phyloP scores from a whole-genome alignment of 768 basidiomycete species.

The Tubosaeta sp. region DNA sequence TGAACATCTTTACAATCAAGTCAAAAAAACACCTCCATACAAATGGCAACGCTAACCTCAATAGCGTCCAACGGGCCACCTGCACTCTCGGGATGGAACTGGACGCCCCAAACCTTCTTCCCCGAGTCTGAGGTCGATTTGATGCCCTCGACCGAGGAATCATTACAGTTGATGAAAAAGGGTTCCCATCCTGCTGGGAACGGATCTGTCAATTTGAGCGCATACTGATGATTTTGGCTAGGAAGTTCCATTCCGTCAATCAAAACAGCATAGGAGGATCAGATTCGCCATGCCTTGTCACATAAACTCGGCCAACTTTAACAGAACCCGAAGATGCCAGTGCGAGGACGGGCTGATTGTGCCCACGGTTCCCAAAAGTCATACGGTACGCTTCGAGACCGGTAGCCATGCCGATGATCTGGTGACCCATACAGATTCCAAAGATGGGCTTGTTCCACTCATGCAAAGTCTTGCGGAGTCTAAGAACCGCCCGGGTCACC shows the following conservation, averaged over 20 bases:
- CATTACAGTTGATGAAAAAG: slow-evolving; percentile 99
- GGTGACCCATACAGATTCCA: slow-evolving; percentile 99
- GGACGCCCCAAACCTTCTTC: slow-evolving; percentile 94
- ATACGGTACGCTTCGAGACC: slow-evolving; percentile 96
- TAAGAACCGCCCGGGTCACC: slow-evolving; percentile 88
- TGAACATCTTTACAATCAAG: slow-evolving; percentile 69
- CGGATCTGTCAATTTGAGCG: slow-evolving; percentile 87
- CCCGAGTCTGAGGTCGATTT: slow-evolving; percentile 89
- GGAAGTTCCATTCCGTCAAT: background rate
- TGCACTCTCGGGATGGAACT: slow-evolving; percentile 98
- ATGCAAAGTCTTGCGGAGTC: slow-evolving; percentile 73
- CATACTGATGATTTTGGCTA: slow-evolving; percentile 98
- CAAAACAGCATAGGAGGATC: background rate
- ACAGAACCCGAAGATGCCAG: slow-evolving; percentile 91
- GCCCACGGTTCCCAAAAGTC: slow-evolving; percentile 99
- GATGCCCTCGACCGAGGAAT: slow-evolving; percentile 98
- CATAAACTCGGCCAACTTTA: slow-evolving; percentile 94
- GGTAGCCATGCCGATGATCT: slow-evolving; percentile 96
- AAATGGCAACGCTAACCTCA: slow-evolving; percentile 52
- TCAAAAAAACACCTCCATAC: background rate
- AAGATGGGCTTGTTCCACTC: slow-evolving; percentile 96
- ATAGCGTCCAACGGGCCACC: slow-evolving; percentile 99
- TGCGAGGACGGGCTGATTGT: slow-evolving; percentile 97
- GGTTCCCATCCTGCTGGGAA: slow-evolving; percentile 98
- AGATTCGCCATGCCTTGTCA: slow-evolving; percentile 56